These are phyloP conservation scores for Annulohypoxylon maeteangense DNA, from an alignment of 495 filamentous ascomycete species.

Conservation along the genomic window DNA sequence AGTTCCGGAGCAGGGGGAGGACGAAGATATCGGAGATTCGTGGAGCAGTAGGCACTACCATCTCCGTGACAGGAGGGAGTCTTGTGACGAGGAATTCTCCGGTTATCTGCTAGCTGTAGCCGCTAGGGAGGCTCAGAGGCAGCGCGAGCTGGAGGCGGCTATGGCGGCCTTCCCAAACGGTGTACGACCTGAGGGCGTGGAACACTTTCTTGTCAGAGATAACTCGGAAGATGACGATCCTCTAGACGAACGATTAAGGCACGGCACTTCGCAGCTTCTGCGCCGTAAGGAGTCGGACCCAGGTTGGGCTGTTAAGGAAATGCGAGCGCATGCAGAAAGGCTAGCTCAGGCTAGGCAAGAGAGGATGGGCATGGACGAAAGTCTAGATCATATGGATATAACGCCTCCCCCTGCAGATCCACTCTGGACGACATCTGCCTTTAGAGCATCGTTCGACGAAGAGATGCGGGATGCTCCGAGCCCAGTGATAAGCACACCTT, in stretches of 20 bases:
- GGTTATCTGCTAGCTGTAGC: constrained; percentile 81
- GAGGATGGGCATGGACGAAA: constrained; percentile 46
- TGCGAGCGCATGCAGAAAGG: constrained; percentile 59
- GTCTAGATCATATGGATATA: constrained; percentile 57
- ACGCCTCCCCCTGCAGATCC: constrained; percentile 56
- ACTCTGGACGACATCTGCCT: constrained; percentile 51
- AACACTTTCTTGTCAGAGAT: constrained; percentile 66
- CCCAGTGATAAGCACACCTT: constrained; percentile 52
- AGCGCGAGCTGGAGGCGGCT: constrained; percentile 61
- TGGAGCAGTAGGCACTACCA: constrained; percentile 52
- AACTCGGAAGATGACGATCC: constrained; percentile 58
- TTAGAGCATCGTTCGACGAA: constrained; percentile 49
- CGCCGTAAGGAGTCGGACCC: constrained; percentile 59
- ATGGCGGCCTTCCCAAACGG: constrained; percentile 62
- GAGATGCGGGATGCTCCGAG: constrained; percentile 54
- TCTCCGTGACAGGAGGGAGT: constrained; percentile 61
- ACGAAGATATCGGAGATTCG: constrained; percentile 45
- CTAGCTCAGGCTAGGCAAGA: constrained; percentile 38
- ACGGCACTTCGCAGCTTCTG: constrained; percentile 49
- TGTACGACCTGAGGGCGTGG: constrained; percentile 59
- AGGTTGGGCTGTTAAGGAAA: constrained; percentile 63
- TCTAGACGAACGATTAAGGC: constrained; percentile 47
- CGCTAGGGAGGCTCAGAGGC: constrained; percentile 77
- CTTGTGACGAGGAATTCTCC: constrained; percentile 74
- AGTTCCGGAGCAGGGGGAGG: constrained; percentile 23